Evolutionary conservation across 306 rosid genomes (phyloP).

Genomic region (Dryas octopetala): DNA sequence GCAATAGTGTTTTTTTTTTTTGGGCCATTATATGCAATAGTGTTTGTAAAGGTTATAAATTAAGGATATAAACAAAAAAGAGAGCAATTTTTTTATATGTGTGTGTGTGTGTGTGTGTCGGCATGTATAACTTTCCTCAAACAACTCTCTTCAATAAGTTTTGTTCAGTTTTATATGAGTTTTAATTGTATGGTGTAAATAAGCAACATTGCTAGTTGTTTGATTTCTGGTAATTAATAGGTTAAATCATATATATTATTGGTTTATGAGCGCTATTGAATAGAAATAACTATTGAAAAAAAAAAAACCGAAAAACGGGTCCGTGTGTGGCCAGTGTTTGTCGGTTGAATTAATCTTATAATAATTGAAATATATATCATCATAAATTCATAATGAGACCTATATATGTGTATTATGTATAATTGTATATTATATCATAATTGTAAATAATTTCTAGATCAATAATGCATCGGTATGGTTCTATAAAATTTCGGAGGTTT

Average conservation of each 20-base stretch:
- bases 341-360: background rate
- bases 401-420: background rate
- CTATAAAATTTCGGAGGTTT: background rate
- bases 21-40: too few species aligned
- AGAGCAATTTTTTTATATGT: too few species aligned
- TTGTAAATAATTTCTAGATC: background rate
- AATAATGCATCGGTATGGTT: background rate
- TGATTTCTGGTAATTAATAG: background rate
- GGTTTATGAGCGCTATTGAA: too few species aligned
- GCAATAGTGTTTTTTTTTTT: too few species aligned
- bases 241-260: background rate
- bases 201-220: background rate
- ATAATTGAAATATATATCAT: background rate
- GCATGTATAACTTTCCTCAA: too few species aligned
- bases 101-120: too few species aligned
- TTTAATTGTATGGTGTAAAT: too few species aligned
- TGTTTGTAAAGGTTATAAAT: too few species aligned
- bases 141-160: too few species aligned
- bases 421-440: too few species aligned
- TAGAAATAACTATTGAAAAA: background rate
- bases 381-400: background rate
- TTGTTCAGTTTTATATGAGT: too few species aligned
- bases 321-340: background rate
- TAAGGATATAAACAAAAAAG: too few species aligned
- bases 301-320: background rate